Conservation (phyloP, 345 rosid species). For the Anacardium occidentale region DNA sequence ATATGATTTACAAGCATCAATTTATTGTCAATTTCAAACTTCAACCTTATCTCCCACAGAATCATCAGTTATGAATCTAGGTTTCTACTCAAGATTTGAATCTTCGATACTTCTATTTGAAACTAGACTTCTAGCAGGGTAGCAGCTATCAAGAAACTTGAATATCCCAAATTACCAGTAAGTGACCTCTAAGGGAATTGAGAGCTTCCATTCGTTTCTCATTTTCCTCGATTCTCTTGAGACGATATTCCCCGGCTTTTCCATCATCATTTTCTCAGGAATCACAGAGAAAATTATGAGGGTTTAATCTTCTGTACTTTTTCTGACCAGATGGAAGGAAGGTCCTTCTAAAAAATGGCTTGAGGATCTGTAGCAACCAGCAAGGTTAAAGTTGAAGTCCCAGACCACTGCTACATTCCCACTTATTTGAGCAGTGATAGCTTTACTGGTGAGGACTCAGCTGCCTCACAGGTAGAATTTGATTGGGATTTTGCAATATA, state of each 20-base stretch:
- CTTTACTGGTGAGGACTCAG: not conserved
- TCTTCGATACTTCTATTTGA: not conserved
- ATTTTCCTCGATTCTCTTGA: slow-evolving; percentile 69
- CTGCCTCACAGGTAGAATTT: not conserved
- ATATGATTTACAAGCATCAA: not conserved
- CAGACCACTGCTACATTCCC: slow-evolving; percentile 30
- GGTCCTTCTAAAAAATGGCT: too few relatives aligned
- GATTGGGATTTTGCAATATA: not conserved
- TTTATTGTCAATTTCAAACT: not conserved
- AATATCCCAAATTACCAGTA: not conserved
- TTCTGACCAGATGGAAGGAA: too few relatives aligned
- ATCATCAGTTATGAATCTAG: not conserved
- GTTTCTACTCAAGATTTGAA: not conserved
- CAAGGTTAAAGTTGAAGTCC: not conserved
- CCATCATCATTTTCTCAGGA: slow-evolving; percentile 35
- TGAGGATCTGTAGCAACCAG: not conserved
- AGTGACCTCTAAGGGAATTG: slow-evolving; percentile 40
- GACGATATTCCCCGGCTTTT: slow-evolving; percentile 53
- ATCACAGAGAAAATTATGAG: slow-evolving; percentile 3
- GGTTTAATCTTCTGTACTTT: too few relatives aligned
- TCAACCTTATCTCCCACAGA: not conserved
- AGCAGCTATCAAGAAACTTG: not conserved
- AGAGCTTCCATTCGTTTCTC: slow-evolving; percentile 84
- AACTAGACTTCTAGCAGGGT: slow-evolving; percentile 25
- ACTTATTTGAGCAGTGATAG: not conserved